Evolutionary conservation across 805 yeast genomes (phyloP), one percentile per base, ranked within the genome.

Genomic region (Cyberlindnera xishuangbannaensis): DNA sequence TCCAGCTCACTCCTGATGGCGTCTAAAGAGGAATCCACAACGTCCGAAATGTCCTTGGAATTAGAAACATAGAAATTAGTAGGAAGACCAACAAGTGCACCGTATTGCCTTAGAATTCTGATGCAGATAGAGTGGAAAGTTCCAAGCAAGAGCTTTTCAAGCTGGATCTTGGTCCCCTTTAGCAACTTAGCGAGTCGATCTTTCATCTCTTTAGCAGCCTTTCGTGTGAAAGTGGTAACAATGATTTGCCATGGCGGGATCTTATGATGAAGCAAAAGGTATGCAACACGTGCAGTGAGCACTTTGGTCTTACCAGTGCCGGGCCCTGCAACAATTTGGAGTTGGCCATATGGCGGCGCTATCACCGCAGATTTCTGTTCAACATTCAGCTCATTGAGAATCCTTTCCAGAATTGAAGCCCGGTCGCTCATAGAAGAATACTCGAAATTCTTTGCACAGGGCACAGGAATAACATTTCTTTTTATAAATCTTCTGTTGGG

Each of bases 171-270:
- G 3, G 58, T 42, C 3, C 56, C 53, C 6, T 49, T 31, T 7
- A 76, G 46, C 31, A 71, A 23, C 4, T 16, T 28, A 0, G 32
- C 36, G 14, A 90, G 57, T 26, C 97, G 64, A 20, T 74, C 80
- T 10, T 64, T 59, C 83, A 90, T 79, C 58, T 90, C 97, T 33
- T 66, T 71, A 2, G 97, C 94, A 0, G 98, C 97, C 48, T 83
- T 84, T 47, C 84, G 83, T 10, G 97, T 90, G 61, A 90, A 90
- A 0, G 97, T 88, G 6, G 96, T 85, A 15, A 88, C 92, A 1
- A 90, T 71, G 14, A 92, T 69, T 29, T 70, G 60, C 21, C 66
- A 62, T 0, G 97, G 88, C 2, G 65, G 61, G 1, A 83, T 55
- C 2, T 66, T 57, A 22, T 71, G 64, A 7, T 68, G 55, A 4